These are phyloP conservation scores for Gossypium trilobum DNA, from an alignment of 441 rosid species.

Conservation along the genomic window DNA sequence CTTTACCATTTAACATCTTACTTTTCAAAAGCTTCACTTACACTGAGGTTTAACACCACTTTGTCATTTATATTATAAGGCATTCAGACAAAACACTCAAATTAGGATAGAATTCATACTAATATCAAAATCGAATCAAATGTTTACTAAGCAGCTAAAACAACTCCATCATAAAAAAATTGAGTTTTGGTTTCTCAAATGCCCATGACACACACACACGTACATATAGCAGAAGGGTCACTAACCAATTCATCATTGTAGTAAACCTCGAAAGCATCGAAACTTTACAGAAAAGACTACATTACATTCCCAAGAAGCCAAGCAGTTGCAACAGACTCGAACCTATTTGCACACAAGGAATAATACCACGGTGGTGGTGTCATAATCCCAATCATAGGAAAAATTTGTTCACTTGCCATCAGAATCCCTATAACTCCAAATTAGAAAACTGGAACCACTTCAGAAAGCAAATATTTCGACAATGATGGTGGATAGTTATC, in stretches of 20 bases:
- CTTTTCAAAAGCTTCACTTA: too few relatives aligned
- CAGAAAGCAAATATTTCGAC: constrained; percentile 66
- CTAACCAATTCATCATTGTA: constrained; percentile 68
- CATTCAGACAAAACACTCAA: background rate
- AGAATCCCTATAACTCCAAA: constrained; percentile 68
- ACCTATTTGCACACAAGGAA: constrained; percentile 74
- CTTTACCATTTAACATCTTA: too few relatives aligned
- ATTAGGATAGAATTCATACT: background rate
- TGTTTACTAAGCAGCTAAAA: background rate
- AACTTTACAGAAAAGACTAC: constrained; percentile 83
- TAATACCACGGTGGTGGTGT: constrained; percentile 75
- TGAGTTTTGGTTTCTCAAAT: background rate
- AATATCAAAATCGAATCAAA: background rate
- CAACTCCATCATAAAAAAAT: background rate
- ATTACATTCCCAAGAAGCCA: constrained; percentile 85
- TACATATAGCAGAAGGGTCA: background rate
- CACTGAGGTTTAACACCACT: background rate
- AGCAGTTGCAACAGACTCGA: constrained; percentile 79
- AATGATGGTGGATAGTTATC: constrained; percentile 74
- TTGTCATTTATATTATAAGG: too few relatives aligned
- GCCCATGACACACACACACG: background rate
- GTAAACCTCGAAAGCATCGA: constrained; percentile 77
- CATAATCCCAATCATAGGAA: constrained; percentile 67
- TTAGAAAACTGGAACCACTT: constrained; percentile 72
- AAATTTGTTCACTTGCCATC: constrained; percentile 74